Percentiles rank a stretch among this genome's conserved stretches.
phyloP scores from a whole-genome alignment of 192 early-diverging fungal species.

The Linnemannia elongata region DNA sequence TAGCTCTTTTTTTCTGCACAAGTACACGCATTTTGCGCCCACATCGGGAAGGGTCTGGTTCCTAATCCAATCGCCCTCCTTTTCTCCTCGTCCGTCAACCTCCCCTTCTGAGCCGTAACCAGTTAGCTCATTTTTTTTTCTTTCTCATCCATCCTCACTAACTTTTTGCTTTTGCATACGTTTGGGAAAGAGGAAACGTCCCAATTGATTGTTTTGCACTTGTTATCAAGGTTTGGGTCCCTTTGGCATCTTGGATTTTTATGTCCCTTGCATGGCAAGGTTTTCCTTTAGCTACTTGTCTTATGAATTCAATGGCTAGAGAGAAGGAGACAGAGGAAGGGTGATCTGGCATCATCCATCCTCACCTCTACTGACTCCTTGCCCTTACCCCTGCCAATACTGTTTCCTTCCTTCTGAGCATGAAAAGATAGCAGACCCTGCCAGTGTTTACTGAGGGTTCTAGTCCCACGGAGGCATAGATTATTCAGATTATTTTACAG shows the following conservation, averaged over 20 bases:
- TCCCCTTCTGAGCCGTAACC: not conserved
- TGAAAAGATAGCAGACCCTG: too few relatives aligned
- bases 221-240: slow-evolving; percentile 7
- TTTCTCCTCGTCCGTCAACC: not conserved
- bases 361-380: not conserved
- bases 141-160: not conserved
- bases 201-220: not conserved
- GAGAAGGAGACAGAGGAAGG: not conserved
- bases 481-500: not conserved
- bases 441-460: not conserved
- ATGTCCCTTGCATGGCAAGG: slow-evolving; percentile 6
- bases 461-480: not conserved
- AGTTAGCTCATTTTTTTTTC: not conserved
- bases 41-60: not conserved
- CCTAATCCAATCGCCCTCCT: not conserved
- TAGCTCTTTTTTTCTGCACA: not conserved
- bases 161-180: too few relatives aligned
- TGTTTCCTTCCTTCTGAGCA: too few relatives aligned
- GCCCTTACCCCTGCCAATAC: not conserved
- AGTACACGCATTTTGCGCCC: not conserved
- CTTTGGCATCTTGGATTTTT: not conserved
- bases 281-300: not conserved
- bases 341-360: not conserved
- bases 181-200: not conserved
- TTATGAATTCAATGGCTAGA: not conserved